Base-by-base conservation (phyloP, 345 rosid genomes). In the Erysimum cheiranthoides region DNA sequence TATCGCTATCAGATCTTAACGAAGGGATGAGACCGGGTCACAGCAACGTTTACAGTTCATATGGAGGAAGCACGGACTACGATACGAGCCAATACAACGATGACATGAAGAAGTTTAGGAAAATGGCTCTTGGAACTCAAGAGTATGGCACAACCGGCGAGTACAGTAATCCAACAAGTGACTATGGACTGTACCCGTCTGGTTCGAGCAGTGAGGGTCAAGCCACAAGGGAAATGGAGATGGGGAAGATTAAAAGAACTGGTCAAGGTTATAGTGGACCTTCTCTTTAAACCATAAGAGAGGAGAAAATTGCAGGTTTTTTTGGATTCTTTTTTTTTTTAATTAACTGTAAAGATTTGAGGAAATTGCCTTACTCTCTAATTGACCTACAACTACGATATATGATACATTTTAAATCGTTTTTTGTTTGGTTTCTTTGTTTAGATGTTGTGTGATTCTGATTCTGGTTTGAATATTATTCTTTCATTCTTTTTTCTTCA, bases 11-110 rank as follows among this genome's bases (percentile, higher is more conserved):
- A 0, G 94, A 93, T 68, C 83, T 90, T 7, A 85, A 89, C 57
- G 93, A 89, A 81, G 96, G 93, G 69, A 81, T 85, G 38, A 80
- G 85, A 79, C 97, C 96, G 0, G 97, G 97, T 34, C 84, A 89
- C 36, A 86, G 94, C 83, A 79, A 73, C 3, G 61, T 81, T 2
- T 85, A 82, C 68, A 74, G 94, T 45, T 90, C 93, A 8, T 43
- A 80, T 14, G 91, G 89, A 58, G 91, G 86, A 58, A 89, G 91
- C 82, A 81, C 96, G 0, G 95, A 89, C 66, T 92, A 92, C 5
- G 95, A 88, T 79, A 81, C 85, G 3, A 84, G 70, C 79, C 93
- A 89, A 65, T 89, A 92, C 90, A 92, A 81, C 0, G 90, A 90
- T 30, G 94, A 86, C 87, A 77, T 93, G 85, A 87, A 81, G 71